Evolutionary conservation across 202 grass and related monocot genomes (phyloP), one percentile per base, ranked within the genome.

Genomic region (Saccharum hybrid): DNA sequence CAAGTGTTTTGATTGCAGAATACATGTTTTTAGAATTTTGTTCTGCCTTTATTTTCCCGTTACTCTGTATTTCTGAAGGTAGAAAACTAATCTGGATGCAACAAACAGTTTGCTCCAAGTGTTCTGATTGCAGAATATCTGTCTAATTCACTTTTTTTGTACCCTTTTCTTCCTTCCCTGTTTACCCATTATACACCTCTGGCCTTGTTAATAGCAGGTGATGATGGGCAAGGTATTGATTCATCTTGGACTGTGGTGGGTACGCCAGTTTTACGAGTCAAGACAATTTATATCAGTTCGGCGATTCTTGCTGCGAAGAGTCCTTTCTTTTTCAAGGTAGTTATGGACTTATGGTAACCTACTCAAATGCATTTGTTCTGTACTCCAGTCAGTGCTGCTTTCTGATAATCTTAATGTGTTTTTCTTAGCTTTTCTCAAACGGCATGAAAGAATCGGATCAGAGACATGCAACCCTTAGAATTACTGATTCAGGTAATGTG

Each of bases 381-480:
- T 64, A 57, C 46, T 88, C 70, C 71, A 74, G 31, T 28, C 68
- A 45, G 6, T 16, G 42, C 9, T 78, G 39, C 8, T 81, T 80
- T 72, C 22, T 88, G 66, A 77, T 84, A 42, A 84, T 76, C 56
- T 74, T 59, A 49, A 69, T 52, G 45, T 26, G 23, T 90, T 79
- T 43, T 78, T 82, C 6, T 88, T 85, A 98, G 95, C 95, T 94
- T 85, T 98, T 98, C 82, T 98, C 92, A 84, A 97, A 97, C 59
- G 95, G 95, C 71, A 98, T 98, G 95, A 94, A 90, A 87, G 95
- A 97, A 89, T 97, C 95, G 85, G 95, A 94, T 75, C 84, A 94
- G 82, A 87, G 92, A 73, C 85, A 97, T 63, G 95, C 92, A 42
- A 97, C 92, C 76, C 78, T 97, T 86, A 86, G 90, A 94, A 97